Evolutionary conservation across 2,329 filamentous ascomycete genomes (phyloP).

Genomic region (Shiraia bambusicola): DNA sequence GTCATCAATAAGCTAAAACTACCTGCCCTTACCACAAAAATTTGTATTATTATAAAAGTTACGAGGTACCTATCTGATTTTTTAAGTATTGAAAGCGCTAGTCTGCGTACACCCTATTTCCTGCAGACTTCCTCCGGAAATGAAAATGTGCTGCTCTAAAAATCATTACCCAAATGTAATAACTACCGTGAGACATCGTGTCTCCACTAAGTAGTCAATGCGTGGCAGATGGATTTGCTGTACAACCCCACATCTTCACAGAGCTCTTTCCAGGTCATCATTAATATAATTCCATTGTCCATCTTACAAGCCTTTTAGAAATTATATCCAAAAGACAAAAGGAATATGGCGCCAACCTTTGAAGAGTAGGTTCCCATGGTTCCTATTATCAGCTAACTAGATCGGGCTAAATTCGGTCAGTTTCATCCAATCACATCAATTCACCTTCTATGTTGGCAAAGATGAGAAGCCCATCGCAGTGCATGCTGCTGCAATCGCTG

Average conservation of each 20-base stretch:
- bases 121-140: no score
- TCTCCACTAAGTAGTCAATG: neutral
- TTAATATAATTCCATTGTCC: no score
- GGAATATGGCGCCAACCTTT: slow-evolving; percentile 17
- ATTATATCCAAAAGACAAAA: slow-evolving; percentile 2
- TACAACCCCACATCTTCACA: slow-evolving; percentile 1
- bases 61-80: no score
- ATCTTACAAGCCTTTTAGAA: slow-evolving; percentile 5
- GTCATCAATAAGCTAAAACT: no score
- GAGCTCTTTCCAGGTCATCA: slow-evolving; percentile 4
- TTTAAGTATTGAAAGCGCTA: no score
- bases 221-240: slow-evolving; percentile 9
- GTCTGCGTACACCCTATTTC: no score
- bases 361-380: slow-evolving; percentile 17
- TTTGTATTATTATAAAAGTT: no score
- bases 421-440: slow-evolving; percentile 23
- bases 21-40: no score
- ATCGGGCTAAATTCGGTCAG: slow-evolving; percentile 16
- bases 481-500: slow-evolving; percentile 24
- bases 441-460: slow-evolving; percentile 26
- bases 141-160: no score
- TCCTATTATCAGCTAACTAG: slow-evolving; percentile 2
- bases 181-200: no score
- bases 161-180: no score
- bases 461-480: slow-evolving; percentile 20